Evolutionary conservation across 2,329 filamentous ascomycete genomes (phyloP).

Genomic region (Hypomyces rosellus): DNA sequence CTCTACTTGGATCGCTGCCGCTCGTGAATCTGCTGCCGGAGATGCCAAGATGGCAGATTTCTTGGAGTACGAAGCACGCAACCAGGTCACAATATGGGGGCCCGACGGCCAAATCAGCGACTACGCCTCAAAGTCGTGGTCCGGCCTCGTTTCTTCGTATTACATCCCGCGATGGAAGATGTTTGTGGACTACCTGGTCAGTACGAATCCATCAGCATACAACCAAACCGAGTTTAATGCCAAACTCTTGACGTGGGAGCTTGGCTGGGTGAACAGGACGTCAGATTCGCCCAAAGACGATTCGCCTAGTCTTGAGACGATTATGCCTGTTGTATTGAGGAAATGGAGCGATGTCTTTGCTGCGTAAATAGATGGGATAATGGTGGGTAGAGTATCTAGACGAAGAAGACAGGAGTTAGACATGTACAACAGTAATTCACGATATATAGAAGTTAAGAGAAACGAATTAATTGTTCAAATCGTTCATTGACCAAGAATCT

Average conservation of each 20-base stretch:
- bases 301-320: not conserved
- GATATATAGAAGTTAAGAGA: not conserved
- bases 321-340: not conserved
- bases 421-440: not conserved
- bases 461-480: too few species aligned
- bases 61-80: constrained; percentile 40
- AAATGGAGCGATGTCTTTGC: not conserved
- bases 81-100: constrained; percentile 46
- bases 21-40: constrained; percentile 26
- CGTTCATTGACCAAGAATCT: too few species aligned
- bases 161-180: constrained; percentile 40
- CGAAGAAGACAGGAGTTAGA: not conserved
- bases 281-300: not conserved
- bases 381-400: not conserved
- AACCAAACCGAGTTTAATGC: constrained; percentile 11
- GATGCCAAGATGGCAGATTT: constrained; percentile 24
- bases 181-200: constrained; percentile 35
- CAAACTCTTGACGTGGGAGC: constrained; percentile 3
- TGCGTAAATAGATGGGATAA: not conserved
- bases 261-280: not conserved
- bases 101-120: constrained; percentile 41
- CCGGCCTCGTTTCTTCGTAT: constrained; percentile 39
- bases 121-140: constrained; percentile 45
- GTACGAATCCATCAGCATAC: constrained; percentile 7
- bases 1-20: constrained; percentile 33